A percentile compares a stretch with the other conserved stretches of the same genome.
phyloP scores from a whole-genome alignment of 495 filamentous ascomycete genomes.

The Chaetomium cochliodes region DNA sequence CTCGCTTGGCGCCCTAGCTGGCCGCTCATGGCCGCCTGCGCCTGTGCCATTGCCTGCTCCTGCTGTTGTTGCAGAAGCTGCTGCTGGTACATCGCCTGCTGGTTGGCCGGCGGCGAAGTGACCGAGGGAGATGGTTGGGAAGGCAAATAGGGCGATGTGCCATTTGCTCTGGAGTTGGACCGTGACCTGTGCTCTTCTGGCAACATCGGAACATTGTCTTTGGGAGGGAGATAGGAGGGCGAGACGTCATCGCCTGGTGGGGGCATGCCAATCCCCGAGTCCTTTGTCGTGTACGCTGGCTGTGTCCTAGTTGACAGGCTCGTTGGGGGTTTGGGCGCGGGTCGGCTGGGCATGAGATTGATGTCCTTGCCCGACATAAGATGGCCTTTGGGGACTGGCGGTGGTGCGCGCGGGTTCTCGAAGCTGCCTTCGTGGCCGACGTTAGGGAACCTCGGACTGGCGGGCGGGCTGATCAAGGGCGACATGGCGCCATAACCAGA shows the following conservation, averaged over 20 bases:
- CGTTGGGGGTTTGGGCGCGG: conserved; percentile 65
- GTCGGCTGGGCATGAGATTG: conserved; percentile 61
- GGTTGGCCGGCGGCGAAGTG: conserved; percentile 35
- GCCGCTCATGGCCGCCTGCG: conserved; percentile 60
- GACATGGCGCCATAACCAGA: conserved; percentile 55
- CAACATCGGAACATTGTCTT: conserved; percentile 51
- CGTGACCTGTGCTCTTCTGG: conserved; percentile 56
- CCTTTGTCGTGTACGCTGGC: conserved; percentile 49
- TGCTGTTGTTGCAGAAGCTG: conserved; percentile 66
- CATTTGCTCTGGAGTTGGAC: conserved; percentile 55
- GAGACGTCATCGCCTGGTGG: conserved; percentile 53
- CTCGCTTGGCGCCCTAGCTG: conserved; percentile 63
- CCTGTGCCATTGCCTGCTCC: conserved; percentile 71
- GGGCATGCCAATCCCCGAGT: conserved; percentile 55
- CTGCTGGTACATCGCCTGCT: conserved; percentile 63
- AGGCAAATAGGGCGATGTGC: conserved; percentile 43
- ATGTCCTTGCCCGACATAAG: conserved; percentile 41
- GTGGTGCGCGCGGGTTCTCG: conserved; percentile 91
- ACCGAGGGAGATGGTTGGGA: conserved; percentile 36
- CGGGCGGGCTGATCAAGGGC: conserved; percentile 74
- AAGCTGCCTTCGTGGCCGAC: conserved; percentile 87
- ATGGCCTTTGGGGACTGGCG: conserved; percentile 70
- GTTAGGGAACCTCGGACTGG: conserved; percentile 87
- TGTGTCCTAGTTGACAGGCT: conserved; percentile 48
- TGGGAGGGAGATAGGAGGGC: conserved; percentile 46